phyloP scores from a whole-genome alignment of 2,329 filamentous ascomycete species.

The Hymenoscyphus scutula region DNA sequence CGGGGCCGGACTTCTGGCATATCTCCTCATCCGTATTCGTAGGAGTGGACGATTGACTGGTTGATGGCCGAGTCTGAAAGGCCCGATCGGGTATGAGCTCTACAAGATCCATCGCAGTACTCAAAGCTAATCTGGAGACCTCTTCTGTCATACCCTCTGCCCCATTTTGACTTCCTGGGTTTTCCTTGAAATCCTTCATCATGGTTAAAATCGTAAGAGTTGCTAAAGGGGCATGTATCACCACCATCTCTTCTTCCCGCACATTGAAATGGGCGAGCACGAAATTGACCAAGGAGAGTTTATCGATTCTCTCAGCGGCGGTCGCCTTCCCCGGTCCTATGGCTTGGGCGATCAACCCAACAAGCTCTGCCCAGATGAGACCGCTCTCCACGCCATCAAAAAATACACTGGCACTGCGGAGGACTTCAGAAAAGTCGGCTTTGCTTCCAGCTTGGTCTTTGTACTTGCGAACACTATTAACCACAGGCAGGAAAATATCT shows the following conservation, averaged over 20 bases:
- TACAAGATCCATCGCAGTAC: constrained; percentile 55
- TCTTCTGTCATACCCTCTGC: constrained; percentile 27
- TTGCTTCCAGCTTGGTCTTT: constrained; percentile 63
- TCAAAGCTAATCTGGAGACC: constrained; percentile 38
- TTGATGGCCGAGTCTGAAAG: constrained; percentile 45
- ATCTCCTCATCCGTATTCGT: constrained; percentile 31
- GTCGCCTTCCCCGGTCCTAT: constrained; percentile 47
- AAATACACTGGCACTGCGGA: constrained; percentile 91
- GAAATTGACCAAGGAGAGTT: constrained; percentile 74
- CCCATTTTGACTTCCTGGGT: constrained; percentile 31
- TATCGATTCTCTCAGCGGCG: constrained; percentile 49
- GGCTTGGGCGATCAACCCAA: constrained; percentile 63
- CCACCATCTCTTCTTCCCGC: constrained; percentile 92
- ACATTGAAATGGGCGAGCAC: constrained; percentile 88
- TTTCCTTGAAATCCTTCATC: constrained; percentile 53
- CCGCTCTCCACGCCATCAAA: constrained; percentile 96
- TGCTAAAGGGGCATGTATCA: constrained; percentile 76
- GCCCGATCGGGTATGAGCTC: constrained; percentile 64
- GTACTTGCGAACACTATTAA: constrained; percentile 76
- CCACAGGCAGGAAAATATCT: constrained; percentile 80
- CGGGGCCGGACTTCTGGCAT: constrained; percentile 42
- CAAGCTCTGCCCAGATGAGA: constrained; percentile 83
- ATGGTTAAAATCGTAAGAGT: constrained; percentile 60
- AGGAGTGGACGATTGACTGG: constrained; percentile 28
- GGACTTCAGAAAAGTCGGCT: constrained; percentile 76